Conservation (phyloP, 192 early-diverging fungal species). For the Umbelopsis vinacea region DNA sequence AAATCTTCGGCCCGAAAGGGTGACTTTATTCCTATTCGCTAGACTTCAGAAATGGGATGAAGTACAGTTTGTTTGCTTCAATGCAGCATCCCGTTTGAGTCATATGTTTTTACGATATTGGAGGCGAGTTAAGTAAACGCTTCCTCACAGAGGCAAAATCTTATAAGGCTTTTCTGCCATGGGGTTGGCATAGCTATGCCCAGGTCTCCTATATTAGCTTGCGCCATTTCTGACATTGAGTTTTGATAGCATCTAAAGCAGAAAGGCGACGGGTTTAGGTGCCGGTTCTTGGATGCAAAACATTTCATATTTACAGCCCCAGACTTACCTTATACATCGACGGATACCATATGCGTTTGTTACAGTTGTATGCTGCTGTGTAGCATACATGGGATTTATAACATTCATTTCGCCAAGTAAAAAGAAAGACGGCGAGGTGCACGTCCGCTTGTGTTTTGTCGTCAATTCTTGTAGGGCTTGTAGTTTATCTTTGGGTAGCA, state of each 20-base stretch:
- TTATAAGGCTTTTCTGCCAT: constrained; percentile 26
- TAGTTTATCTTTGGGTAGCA: constrained; percentile 5
- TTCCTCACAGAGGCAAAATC: constrained; percentile 29
- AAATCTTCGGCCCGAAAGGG: neutral
- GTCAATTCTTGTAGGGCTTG: constrained; percentile 11
- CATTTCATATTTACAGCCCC: neutral
- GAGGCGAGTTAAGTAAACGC: neutral
- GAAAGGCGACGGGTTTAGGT: neutral
- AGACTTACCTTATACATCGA: constrained; percentile 9
- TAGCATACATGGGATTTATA: constrained; percentile 24
- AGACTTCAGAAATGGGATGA: neutral
- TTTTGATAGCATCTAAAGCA: constrained; percentile 25
- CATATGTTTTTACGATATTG: neutral
- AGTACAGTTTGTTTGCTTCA: too few relatives aligned
- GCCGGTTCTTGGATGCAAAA: too few relatives aligned
- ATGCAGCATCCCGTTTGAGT: too few relatives aligned
- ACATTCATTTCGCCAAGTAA: constrained; percentile 20
- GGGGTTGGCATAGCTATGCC: constrained; percentile 15
- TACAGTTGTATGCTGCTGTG: neutral
- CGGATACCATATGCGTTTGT: constrained; percentile 13
- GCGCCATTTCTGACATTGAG: neutral
- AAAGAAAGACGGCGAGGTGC: constrained; percentile 1
- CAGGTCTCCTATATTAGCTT: neutral
- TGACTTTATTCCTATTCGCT: neutral
- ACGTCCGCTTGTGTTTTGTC: neutral